A percentile compares a stretch with the other conserved stretches of the same genome.
Conservation (phyloP, 2,329 filamentous ascomycete genomes). For the Diaporthe longicolla region DNA sequence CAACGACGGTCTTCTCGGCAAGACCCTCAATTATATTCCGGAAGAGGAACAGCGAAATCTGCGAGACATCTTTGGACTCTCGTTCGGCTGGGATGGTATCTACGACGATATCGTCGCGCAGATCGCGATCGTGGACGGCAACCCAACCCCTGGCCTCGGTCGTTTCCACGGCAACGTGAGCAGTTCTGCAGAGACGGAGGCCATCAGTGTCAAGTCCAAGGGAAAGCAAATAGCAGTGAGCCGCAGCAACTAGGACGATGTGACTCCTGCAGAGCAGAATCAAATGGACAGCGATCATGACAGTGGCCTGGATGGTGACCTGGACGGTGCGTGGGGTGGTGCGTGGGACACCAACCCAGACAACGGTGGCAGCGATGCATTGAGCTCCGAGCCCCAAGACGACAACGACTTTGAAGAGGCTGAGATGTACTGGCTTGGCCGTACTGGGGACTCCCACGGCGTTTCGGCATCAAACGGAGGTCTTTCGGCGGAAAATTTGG, state of each 20-base stretch:
- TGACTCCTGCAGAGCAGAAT: not conserved
- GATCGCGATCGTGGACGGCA: slow-evolving; percentile 55
- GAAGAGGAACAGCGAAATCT: slow-evolving; percentile 51
- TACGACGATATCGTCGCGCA: slow-evolving; percentile 52
- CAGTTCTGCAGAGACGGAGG: slow-evolving; percentile 43
- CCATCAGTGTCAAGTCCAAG: slow-evolving; percentile 19
- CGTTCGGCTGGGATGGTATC: slow-evolving; percentile 54
- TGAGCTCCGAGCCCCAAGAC: not conserved
- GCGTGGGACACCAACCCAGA: not conserved
- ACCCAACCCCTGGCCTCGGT: slow-evolving; percentile 53
- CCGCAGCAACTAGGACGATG: slow-evolving; percentile 29
- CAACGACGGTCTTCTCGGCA: slow-evolving; percentile 54
- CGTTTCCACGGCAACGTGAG: slow-evolving; percentile 56
- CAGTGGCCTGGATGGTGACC: slow-evolving; percentile 32
- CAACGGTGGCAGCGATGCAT: too few relatives aligned
- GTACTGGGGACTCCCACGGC: not conserved
- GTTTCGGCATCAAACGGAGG: not conserved
- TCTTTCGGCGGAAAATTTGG: not conserved
- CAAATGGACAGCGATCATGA: slow-evolving; percentile 31
- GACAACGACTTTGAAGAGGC: not conserved
- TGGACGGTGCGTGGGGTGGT: slow-evolving; percentile 2
- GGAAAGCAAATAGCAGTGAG: slow-evolving; percentile 30
- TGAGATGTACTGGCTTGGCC: not conserved
- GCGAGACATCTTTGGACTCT: slow-evolving; percentile 52
- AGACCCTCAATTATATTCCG: slow-evolving; percentile 51